Conservation (phyloP, 108 stramenopile genomes). For the Poteriospumella lacustris region DNA sequence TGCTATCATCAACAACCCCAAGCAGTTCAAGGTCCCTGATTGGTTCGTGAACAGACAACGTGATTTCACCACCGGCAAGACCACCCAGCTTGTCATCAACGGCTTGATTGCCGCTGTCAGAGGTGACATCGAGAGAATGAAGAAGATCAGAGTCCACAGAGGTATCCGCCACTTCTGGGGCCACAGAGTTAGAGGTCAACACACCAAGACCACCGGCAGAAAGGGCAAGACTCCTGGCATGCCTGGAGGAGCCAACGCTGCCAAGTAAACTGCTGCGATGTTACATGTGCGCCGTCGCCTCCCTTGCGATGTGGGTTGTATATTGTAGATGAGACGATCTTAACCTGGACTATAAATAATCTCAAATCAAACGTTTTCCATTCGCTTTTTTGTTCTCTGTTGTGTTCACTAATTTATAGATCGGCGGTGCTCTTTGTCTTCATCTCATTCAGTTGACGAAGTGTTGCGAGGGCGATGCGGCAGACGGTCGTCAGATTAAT, state of each 20-base stretch:
- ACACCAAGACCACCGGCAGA: slow-evolving; percentile 99
- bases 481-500: too few species aligned
- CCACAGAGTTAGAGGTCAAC: slow-evolving; percentile 98
- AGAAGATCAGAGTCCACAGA: slow-evolving; percentile 77
- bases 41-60: slow-evolving; percentile 99
- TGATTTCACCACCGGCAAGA: slow-evolving; percentile 98
- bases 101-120: slow-evolving; percentile 93
- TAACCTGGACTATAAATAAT: too few species aligned
- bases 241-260: slow-evolving; percentile 31
- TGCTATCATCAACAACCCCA: slow-evolving; percentile 95
- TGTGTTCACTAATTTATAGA: too few species aligned
- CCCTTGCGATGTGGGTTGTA: too few species aligned
- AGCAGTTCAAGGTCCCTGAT: slow-evolving; percentile 96
- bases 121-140: slow-evolving; percentile 94
- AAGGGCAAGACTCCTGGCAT: slow-evolving; percentile 34
- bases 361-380: too few species aligned
- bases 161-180: slow-evolving; percentile 99
- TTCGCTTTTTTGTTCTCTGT: too few species aligned
- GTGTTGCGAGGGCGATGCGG: too few species aligned
- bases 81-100: slow-evolving; percentile 92
- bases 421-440: too few species aligned
- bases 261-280: slow-evolving; percentile 14
- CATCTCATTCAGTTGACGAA: too few species aligned
- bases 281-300: too few species aligned
- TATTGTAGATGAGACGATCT: too few species aligned